A percentile compares a stretch with the other conserved stretches of the same genome.
Evolutionary conservation across 2,329 filamentous ascomycete species (phyloP).

Genomic region (Calonectria ilicicola): DNA sequence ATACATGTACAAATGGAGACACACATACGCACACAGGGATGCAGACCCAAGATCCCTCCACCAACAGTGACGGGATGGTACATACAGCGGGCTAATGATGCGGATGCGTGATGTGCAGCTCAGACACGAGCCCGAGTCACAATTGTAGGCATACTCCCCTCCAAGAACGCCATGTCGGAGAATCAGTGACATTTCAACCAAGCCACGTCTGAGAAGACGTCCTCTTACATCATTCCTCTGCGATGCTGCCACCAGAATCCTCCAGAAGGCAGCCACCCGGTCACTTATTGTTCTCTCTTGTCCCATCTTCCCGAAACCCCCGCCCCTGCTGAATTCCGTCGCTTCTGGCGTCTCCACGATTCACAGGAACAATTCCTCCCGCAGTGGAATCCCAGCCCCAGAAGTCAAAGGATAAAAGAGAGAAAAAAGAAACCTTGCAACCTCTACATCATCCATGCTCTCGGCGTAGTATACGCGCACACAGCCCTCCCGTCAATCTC

Average conservation of each 20-base stretch:
- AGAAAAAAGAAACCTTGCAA: not conserved
- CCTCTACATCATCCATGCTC: not conserved
- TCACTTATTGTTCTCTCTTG: not conserved
- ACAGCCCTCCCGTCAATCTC: not conserved
- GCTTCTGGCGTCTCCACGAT: not conserved
- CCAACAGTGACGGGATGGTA: not conserved
- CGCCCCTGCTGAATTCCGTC: not conserved
- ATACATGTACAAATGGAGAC: not conserved
- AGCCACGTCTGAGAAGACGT: not conserved
- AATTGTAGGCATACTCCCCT: not conserved
- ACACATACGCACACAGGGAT: not conserved
- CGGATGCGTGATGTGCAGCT: conserved; percentile 3
- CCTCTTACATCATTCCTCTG: not conserved
- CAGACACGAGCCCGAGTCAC: not conserved
- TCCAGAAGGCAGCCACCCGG: not conserved
- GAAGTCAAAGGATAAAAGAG: not conserved
- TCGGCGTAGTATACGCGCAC: not conserved
- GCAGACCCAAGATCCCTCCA: not conserved
- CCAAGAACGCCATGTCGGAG: not conserved
- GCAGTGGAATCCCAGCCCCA: not conserved
- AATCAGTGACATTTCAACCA: conserved; percentile 2
- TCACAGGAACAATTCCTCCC: not conserved
- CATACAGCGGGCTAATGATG: not conserved
- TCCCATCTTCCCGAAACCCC: not conserved
- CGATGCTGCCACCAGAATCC: not conserved